These are phyloP conservation scores for Coemansia sp. DNA, from an alignment of 192 early-diverging fungal genomes.

Conservation along the genomic window DNA sequence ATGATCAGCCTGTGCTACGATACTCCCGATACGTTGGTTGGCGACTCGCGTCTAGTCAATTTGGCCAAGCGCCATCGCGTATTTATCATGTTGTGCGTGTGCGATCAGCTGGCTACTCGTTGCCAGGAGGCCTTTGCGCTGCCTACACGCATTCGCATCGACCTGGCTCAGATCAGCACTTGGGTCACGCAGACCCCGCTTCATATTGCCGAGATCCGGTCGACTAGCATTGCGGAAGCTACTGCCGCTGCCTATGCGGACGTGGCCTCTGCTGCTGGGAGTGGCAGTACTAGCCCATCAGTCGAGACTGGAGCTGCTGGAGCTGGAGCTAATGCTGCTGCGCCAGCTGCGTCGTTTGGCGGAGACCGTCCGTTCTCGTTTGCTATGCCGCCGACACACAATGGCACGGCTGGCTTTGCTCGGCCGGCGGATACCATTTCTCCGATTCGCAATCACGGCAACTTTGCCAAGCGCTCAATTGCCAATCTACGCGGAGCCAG, in stretches of 20 bases:
- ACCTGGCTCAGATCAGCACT: constrained; percentile 31
- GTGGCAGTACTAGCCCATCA: not conserved
- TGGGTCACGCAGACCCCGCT: constrained; percentile 46
- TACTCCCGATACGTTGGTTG: constrained; percentile 61
- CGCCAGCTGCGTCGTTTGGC: not conserved
- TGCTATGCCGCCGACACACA: constrained; percentile 15
- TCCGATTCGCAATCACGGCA: constrained; percentile 20
- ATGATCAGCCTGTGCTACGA: constrained; percentile 73
- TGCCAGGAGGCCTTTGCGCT: constrained; percentile 57
- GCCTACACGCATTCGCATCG: constrained; percentile 47
- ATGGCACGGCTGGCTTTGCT: constrained; percentile 22
- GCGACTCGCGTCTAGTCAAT: constrained; percentile 63
- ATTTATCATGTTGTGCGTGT: constrained; percentile 61
- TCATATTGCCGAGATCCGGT: constrained; percentile 29
- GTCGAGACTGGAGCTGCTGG: not conserved
- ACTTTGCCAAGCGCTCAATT: constrained; percentile 56
- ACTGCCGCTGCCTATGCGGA: constrained; percentile 4
- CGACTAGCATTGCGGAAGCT: constrained; percentile 28
- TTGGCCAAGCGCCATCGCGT: constrained; percentile 72
- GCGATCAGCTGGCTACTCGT: constrained; percentile 53
- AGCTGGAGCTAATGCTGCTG: not conserved
- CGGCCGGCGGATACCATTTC: constrained; percentile 29
- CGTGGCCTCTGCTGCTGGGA: not conserved
- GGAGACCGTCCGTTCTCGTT: constrained; percentile 40
- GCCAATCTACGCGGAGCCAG: constrained; percentile 39